These are phyloP conservation scores for Vitis hybrid DNA, from an alignment of 177 flowering plant species.

Conservation along the genomic window DNA sequence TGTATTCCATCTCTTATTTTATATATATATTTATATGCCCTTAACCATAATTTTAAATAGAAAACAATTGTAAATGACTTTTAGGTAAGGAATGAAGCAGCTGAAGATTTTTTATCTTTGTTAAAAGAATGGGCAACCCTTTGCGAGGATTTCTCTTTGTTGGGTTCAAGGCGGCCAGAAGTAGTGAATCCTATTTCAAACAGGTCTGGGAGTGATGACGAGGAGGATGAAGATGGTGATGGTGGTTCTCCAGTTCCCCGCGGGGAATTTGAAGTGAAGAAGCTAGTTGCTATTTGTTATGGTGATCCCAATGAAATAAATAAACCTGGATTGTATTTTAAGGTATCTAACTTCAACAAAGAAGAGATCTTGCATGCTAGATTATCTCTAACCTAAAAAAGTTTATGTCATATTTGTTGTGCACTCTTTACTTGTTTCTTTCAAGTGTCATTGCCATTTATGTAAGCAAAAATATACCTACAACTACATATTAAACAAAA, in stretches of 20 bases:
- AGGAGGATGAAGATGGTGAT: conserved; percentile 8
- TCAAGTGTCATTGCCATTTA: too few species aligned
- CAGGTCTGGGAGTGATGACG: conserved; percentile 11
- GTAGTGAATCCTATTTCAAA: background rate
- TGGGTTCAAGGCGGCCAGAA: conserved; percentile 17
- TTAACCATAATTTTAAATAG: background rate
- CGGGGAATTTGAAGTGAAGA: conserved; percentile 68
- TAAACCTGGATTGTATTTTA: conserved; percentile 43
- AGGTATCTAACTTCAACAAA: conserved; percentile 39
- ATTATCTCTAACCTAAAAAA: too few species aligned
- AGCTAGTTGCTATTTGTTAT: conserved; percentile 53
- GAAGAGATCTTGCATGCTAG: too few species aligned
- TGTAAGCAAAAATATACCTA: too few species aligned
- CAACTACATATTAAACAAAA: too few species aligned
- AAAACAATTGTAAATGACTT: background rate
- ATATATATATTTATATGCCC: background rate
- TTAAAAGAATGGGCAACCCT: conserved; percentile 72
- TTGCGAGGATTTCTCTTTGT: conserved; percentile 34
- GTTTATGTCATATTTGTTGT: too few species aligned
- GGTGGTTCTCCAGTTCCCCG: background rate
- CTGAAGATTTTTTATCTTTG: conserved; percentile 56
- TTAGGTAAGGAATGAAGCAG: conserved; percentile 79
- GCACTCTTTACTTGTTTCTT: too few species aligned
- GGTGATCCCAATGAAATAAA: conserved; percentile 52
- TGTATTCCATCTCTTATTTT: too few species aligned